These are phyloP conservation scores for Biscogniauxia sp. DNA, from an alignment of 2,329 filamentous ascomycete genomes.

Conservation along the genomic window DNA sequence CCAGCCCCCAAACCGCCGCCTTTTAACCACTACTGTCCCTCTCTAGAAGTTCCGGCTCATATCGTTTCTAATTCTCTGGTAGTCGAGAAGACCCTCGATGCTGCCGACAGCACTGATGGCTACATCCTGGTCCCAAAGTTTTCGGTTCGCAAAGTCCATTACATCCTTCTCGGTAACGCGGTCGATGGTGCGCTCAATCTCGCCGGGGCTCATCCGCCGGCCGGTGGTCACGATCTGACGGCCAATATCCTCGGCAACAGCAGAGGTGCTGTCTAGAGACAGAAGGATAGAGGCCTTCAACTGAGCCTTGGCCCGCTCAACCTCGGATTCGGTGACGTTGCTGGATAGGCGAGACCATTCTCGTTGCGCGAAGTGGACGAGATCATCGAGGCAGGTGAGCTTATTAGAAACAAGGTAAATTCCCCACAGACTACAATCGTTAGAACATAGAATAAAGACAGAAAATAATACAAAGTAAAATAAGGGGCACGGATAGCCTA, in stretches of 20 bases:
- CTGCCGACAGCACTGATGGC: constrained; percentile 89
- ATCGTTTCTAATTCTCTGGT: constrained; percentile 75
- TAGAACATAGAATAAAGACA: constrained; percentile 8
- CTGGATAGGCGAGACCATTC: constrained; percentile 96
- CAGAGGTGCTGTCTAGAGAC: constrained; percentile 94
- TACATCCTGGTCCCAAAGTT: constrained; percentile 96
- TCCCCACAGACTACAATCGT: constrained; percentile 79
- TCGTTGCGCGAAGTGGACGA: constrained; percentile 96
- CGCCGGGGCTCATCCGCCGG: constrained; percentile 82
- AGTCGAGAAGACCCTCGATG: constrained; percentile 83
- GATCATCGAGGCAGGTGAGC: constrained; percentile 82
- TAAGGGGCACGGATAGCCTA: constrained; percentile 46
- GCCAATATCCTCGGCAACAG: constrained; percentile 96
- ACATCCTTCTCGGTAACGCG: constrained; percentile 92
- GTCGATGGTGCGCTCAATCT: constrained; percentile 91
- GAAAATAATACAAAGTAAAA: background rate
- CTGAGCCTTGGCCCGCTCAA: constrained; percentile 98
- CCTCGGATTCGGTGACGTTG: constrained; percentile 84
- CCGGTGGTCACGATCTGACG: constrained; percentile 98
- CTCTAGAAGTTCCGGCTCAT: constrained; percentile 76
- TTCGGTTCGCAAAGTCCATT: constrained; percentile 92
- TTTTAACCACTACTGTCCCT: constrained; percentile 16
- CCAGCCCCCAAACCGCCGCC: constrained; percentile 35
- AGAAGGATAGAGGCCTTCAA: constrained; percentile 98
- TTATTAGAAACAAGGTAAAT: constrained; percentile 97